Base-by-base conservation (phyloP, 345 rosid species). In the Eutrema yunnanense region DNA sequence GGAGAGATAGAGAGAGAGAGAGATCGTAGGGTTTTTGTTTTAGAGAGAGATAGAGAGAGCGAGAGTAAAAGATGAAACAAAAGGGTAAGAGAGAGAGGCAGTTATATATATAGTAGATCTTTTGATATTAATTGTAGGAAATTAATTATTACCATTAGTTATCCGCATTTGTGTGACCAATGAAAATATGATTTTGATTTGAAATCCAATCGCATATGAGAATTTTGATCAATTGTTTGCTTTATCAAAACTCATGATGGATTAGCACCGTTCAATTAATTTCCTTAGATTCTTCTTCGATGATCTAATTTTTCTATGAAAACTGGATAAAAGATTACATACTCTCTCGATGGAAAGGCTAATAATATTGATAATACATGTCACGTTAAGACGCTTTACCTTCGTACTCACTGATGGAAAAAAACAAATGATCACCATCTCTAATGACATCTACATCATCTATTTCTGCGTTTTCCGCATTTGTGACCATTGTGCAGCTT, bases 381-480 rank as follows among this genome's bases (percentile, higher is more conserved):
- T 48, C 32, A 41, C 29, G 67, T 58, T 72, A 71, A 5, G 41
- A 64, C 4, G 54, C 47, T 47, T 2, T 9, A 42, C 5, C 6
- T 37, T 69, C 22, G 3, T 2, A 5, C 32, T 63, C 61, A 40
- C 22, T 40, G 55, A 75, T 81, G 69, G 75, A 81, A 73, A 95
- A 82, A 85, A 77, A 89, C 82, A 95, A 89, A 80, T 91, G 90
- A 84, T 95, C 99, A 65, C 93, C 96, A 70, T 95, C 99, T 73
- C 97, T 88, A 74, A 92, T 84, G 74, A 91, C 96, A 76, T 67
- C 6, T 71, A 81, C 73, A 62, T 89, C 97, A 67, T 91, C 93
- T 71, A 95, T 87, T 76, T 92, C 99, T 68, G 96, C 93, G 32
- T 85, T 95, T 78, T 91, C 92, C 13, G 78, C 83, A 77, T 81